Base-by-base conservation (phyloP, 2,329 filamentous ascomycete genomes). In the Alternaria viburni region DNA sequence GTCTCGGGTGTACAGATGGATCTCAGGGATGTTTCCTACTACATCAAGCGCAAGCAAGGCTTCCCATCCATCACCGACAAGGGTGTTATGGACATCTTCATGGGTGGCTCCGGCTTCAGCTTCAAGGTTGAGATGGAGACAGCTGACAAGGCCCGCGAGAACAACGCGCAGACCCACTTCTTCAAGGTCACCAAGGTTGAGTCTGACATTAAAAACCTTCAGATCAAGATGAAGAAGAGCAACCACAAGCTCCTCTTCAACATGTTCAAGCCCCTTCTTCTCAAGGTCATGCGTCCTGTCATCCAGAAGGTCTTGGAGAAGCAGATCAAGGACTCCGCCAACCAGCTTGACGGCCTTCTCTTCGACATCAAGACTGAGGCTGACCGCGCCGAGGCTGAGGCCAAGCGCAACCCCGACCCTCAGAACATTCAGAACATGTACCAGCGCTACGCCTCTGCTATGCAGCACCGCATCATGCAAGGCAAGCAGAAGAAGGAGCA, bases 1-100 rank as follows among this genome's bases (percentile, higher is more conserved):
- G 91, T 96, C 4, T 91, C 92, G 23, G 95, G 96, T 57, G 87
- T 99, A 44, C 96, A 99, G 84, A 93, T 95, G 85, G 96, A 99
- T 71, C 85, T 98, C 47, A 67, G 81, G 30, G 77, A 80, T 59
- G 93, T 99, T 66, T 93, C 92, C 80, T 98, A 94, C 86, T 94
- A 98, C 81, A 86, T 99, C 82, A 96, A 96, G 84, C 92, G 91
- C 83, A 98, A 99, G 88, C 84, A 93, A 74, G 95, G 96, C 9
- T 97, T 97, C 85, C 95, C 94, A 4, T 87, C 90, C 13, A 85
- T 98, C 79, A 93, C 89, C 17, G 96, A 99, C 78, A 91, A 88
- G 49, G 96, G 96, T 83, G 86, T 98, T 30, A 90, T 91, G 82
- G 94, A 98, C 77, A 89, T 99, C 73, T 88, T 93, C 76, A 87